These are phyloP conservation scores for Alnus glutinosa DNA, from an alignment of 306 rosid species.

Conservation along the genomic window DNA sequence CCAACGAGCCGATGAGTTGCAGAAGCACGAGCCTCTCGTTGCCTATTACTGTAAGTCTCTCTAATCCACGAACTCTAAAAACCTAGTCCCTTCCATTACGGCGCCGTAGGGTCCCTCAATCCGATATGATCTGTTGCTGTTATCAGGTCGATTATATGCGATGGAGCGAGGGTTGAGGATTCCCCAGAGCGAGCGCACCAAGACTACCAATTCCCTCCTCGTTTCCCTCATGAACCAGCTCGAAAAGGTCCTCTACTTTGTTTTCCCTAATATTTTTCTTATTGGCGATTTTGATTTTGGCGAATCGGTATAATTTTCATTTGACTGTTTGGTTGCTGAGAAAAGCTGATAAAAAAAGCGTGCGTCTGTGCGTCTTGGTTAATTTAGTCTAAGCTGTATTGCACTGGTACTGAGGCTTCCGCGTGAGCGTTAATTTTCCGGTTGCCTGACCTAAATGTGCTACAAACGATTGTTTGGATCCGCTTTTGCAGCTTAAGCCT, in stretches of 20 bases:
- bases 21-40: conserved; percentile 95
- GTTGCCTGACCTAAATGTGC: conserved; percentile 18
- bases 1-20: conserved; percentile 99
- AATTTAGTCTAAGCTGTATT: not conserved
- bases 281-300: not conserved
- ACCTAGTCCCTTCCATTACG: not conserved
- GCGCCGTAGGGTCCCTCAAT: not conserved
- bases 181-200: conserved; percentile 87
- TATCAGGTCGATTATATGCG: conserved; percentile 90
- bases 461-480: conserved; percentile 17
- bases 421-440: not conserved
- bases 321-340: not conserved
- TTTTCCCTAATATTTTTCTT: not conserved
- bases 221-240: conserved; percentile 98
- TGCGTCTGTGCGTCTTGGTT: not conserved
- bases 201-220: conserved; percentile 86
- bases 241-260: conserved; percentile 62
- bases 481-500: conserved; percentile 25
- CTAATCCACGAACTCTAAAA: not conserved
- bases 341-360: not conserved
- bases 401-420: conserved; percentile 28
- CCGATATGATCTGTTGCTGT: not conserved
- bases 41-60: conserved; percentile 75
- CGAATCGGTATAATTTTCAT: not conserved
- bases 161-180: conserved; percentile 96